Conservation (phyloP, 768 basidiomycete species). For the Nidularia pulvinata region DNA sequence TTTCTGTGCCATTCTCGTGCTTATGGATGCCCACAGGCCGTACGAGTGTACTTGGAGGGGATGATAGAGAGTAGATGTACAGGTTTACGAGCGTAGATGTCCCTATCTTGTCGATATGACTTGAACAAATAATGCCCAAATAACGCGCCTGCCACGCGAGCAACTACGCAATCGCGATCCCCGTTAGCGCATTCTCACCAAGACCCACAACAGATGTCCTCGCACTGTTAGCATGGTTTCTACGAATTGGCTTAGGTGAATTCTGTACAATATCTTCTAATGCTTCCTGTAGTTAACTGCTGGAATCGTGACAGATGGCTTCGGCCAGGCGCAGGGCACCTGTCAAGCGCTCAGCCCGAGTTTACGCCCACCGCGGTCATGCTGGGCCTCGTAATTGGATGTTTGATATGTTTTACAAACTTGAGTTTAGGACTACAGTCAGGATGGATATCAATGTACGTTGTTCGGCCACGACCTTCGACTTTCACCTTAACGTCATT, state of each 20-base stretch:
- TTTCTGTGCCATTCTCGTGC: constrained; percentile 45
- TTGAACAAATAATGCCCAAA: constrained; percentile 14
- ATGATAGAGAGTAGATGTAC: constrained; percentile 2
- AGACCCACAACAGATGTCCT: too few relatives aligned
- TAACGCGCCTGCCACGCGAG: constrained; percentile 10
- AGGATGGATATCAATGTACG: constrained; percentile 88
- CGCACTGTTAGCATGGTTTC: too few relatives aligned
- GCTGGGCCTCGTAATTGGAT: constrained; percentile 83
- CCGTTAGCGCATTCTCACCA: too few relatives aligned
- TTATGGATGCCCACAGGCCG: constrained; percentile 5
- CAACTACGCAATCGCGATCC: background rate
- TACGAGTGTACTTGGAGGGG: constrained; percentile 6
- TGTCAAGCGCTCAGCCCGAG: constrained; percentile 30
- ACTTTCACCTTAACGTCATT: background rate
- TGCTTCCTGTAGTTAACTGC: too few relatives aligned
- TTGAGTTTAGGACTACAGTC: constrained; percentile 87
- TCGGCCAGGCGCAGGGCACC: background rate
- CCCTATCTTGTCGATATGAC: constrained; percentile 2
- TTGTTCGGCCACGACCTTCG: constrained; percentile 3
- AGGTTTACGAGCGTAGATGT: constrained; percentile 1
- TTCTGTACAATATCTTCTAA: too few relatives aligned
- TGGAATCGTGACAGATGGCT: background rate
- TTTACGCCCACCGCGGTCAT: constrained; percentile 59
- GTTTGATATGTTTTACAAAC: constrained; percentile 91
- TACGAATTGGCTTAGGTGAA: too few relatives aligned